Evolutionary conservation across 352 stramenopile species (phyloP).

Genomic region (Pythium folliculosum): DNA sequence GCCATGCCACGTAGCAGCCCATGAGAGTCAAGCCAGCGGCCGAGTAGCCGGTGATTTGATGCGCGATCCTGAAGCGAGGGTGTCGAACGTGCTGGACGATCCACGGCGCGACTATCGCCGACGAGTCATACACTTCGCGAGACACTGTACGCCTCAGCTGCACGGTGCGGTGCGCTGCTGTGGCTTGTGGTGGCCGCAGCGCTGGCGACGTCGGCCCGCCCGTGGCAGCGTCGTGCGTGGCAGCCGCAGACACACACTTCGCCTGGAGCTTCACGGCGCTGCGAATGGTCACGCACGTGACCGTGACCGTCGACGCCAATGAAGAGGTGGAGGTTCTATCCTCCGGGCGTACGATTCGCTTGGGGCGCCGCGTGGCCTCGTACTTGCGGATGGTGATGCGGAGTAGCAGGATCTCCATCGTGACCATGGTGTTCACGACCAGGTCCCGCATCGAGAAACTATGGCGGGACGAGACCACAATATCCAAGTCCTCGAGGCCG

Average conservation of each 20-base stretch:
- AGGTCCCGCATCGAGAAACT: conserved; percentile 5
- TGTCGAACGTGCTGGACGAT: background rate
- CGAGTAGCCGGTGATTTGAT: background rate
- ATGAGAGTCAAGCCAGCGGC: background rate
- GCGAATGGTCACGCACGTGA: conserved; percentile 16
- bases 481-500: background rate
- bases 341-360: background rate
- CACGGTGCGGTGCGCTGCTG: background rate
- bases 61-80: background rate
- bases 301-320: background rate
- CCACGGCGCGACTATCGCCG: background rate
- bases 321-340: background rate
- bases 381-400: conserved; percentile 16
- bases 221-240: background rate
- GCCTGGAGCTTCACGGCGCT: conserved; percentile 11
- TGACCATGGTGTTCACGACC: conserved; percentile 16
- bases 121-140: background rate
- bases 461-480: background rate
- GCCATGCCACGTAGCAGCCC: background rate
- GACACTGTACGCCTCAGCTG: background rate
- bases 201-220: background rate
- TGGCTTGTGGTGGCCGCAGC: background rate
- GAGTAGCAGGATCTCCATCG: conserved; percentile 18
- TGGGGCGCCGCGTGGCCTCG: background rate
- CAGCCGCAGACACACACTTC: background rate